Conservation (phyloP, 257 asterid species). For the Linderniella brevidens region DNA sequence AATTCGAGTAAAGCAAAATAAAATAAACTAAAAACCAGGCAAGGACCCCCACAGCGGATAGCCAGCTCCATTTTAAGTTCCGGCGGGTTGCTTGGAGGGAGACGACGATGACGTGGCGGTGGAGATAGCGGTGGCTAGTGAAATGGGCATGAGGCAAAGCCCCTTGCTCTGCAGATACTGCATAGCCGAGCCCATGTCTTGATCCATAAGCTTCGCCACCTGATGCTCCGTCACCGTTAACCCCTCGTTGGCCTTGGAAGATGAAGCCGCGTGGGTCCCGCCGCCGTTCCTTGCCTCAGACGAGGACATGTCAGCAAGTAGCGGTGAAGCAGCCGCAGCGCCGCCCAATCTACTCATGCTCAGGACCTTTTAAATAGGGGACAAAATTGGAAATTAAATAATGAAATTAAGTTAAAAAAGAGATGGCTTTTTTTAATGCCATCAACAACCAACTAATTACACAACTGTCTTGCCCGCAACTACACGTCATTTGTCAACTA, state of each 20-base stretch:
- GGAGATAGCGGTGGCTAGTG: slow-evolving; percentile 79
- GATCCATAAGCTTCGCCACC: slow-evolving; percentile 89
- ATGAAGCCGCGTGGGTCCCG: slow-evolving; percentile 47
- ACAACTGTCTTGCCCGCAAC: slow-evolving; percentile 8
- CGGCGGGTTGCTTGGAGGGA: slow-evolving; percentile 32
- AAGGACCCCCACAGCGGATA: no score
- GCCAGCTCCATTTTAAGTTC: no score
- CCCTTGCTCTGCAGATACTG: slow-evolving; percentile 94
- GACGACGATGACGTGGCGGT: slow-evolving; percentile 34
- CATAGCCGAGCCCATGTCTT: slow-evolving; percentile 96
- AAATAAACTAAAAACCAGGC: no score
- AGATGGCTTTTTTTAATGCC: slow-evolving; percentile 10
- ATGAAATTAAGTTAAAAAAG: not conserved
- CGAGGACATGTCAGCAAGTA: slow-evolving; percentile 35
- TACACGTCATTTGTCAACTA: slow-evolving; percentile 22
- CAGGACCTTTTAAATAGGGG: slow-evolving; percentile 26
- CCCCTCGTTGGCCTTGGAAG: slow-evolving; percentile 37
- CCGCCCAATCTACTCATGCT: slow-evolving; percentile 95
- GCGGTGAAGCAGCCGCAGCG: slow-evolving; percentile 68
- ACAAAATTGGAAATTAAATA: not conserved
- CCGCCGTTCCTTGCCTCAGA: slow-evolving; percentile 52
- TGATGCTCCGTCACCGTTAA: slow-evolving; percentile 79
- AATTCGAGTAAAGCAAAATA: no score
- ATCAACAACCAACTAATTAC: slow-evolving; percentile 11
- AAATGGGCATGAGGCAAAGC: slow-evolving; percentile 87